Conservation (phyloP, 768 basidiomycete genomes). For the Termitomyces sp. region DNA sequence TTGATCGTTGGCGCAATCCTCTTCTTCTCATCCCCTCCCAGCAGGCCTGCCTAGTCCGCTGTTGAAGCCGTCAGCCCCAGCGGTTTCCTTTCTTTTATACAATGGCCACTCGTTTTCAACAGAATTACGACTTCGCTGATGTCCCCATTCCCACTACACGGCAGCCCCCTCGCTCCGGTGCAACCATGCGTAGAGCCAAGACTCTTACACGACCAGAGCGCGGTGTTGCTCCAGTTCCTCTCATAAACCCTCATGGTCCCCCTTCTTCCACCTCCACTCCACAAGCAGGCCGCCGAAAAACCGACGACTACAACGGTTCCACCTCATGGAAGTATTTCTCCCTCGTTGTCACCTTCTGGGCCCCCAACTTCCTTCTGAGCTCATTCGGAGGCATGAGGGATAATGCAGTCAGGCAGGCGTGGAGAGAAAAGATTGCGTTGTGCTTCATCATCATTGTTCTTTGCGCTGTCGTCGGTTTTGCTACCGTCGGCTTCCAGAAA, state of each 20-base stretch:
- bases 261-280: slow-evolving; percentile 31
- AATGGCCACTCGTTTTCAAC: slow-evolving; percentile 53
- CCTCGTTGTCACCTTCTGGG: slow-evolving; percentile 85
- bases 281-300: slow-evolving; percentile 19
- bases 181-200: slow-evolving; percentile 83
- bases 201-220: slow-evolving; percentile 96
- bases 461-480: slow-evolving; percentile 81
- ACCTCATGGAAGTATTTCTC: slow-evolving; percentile 83
- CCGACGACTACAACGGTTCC: slow-evolving; percentile 39
- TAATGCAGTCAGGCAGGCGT: slow-evolving; percentile 76
- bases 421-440: slow-evolving; percentile 95
- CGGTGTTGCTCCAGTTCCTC: slow-evolving; percentile 87
- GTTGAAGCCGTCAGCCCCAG: slow-evolving; percentile 14
- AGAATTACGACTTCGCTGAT: slow-evolving; percentile 51
- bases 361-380: slow-evolving; percentile 71
- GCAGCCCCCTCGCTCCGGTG: slow-evolving; percentile 46
- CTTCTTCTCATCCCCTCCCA: slow-evolving; percentile 10
- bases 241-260: slow-evolving; percentile 77
- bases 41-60: slow-evolving; percentile 23
- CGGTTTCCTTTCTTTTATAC: slow-evolving; percentile 21
- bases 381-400: slow-evolving; percentile 81
- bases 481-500: slow-evolving; percentile 91
- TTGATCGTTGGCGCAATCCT: slow-evolving; percentile 6
- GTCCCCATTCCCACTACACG: slow-evolving; percentile 68
- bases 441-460: slow-evolving; percentile 82